Base-by-base conservation (phyloP, 768 basidiomycete species). In the Tubosaeta sp. region DNA sequence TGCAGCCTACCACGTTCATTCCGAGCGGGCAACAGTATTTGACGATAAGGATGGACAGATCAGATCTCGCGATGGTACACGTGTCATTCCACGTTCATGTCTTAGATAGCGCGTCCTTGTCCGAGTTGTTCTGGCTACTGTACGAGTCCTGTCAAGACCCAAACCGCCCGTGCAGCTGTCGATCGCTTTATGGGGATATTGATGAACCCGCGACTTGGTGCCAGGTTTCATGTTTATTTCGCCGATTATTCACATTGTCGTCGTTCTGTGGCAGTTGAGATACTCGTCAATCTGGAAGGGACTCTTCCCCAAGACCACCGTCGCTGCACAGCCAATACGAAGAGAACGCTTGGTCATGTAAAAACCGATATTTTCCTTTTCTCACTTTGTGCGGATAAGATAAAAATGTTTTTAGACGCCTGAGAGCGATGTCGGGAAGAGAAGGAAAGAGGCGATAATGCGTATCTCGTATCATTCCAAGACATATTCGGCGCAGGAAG, bases 221-320 rank as follows among this genome's bases (percentile, higher is more conserved):
- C 62, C 59, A 50, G 62, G 57, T 70, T 69, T 56, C 64, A 67
- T 48, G 48, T 55, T 55, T 69, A 67, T 58, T 61, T 65, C 57
- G 69, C 61, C 51, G 11, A 52, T 16, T 43, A 57, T n/a, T 57
- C 54, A 14, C 49, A 4, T 71, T 51, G 51, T 57, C 67, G 49
- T 66, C 64, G 53, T 65, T 67, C 61, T 62, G 55, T 62, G 57
- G 65, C 61, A 21, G 19, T 55, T 59, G 35, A 18, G 59, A 62
- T 32, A 45, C 24, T 35, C 14, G 34, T 19, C 41, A 47, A 41
- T 24, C 24, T 41, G 40, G 22, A 7, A 16, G 24, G n/a, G n/a
- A n/a, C 16, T 25, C 22, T 43, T 43, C n/a, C 22, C 12, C 25
- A 19, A 36, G 18, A 19, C 35, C 35, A 10, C 18, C 35, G 24